Evolutionary conservation across 345 rosid species (phyloP), one percentile per base, ranked within the genome.

Genomic region (Pugionium dolabratum): DNA sequence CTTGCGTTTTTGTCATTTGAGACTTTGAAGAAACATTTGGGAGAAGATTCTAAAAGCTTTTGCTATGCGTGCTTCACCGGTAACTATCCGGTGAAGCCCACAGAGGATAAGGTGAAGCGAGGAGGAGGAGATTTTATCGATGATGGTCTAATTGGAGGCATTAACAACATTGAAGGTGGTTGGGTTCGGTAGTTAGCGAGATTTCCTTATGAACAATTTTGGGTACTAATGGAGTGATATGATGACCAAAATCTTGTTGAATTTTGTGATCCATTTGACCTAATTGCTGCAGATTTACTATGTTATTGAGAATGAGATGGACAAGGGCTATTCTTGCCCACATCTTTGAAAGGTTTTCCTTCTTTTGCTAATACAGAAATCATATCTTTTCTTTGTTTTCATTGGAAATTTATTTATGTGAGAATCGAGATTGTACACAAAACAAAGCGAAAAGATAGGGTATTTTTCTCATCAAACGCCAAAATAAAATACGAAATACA

Each of bases 31-130:
- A 81, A 71, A 58, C 65, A 80, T 59, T 62, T 94, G 47, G 89
- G 73, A 6, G 32, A 68, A 5, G 92, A 90, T 3, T 78, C 88
- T 8, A 66, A 69, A 2, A 78, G 71, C 25, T 94, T 79, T 67
- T 90, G 99, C n/a, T 88, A 84, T 72, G 99, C 99, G 45, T 94
- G 99, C 68, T 94, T 90, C 78, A 86, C 97, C 0, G 96, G 97
- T 6, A 71, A 85, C 4, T 90, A 94, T 79, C 97, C 99, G 0
- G 95, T 94, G 27, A 77, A 75, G 83, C 97, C 96, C 0, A 82
- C 35, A 1, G 98, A 88, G 65, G 48, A 75, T 35, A 90, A 86
- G 78, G 96, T 90, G 76, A 90, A 93, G 76, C 71, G 87, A 67
- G 81, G 84, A 2, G 98, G 98, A 7, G 98, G 98, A 5, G 97